Evolutionary conservation across 495 filamentous ascomycete species (phyloP).

Genomic region (Collariella sp.): DNA sequence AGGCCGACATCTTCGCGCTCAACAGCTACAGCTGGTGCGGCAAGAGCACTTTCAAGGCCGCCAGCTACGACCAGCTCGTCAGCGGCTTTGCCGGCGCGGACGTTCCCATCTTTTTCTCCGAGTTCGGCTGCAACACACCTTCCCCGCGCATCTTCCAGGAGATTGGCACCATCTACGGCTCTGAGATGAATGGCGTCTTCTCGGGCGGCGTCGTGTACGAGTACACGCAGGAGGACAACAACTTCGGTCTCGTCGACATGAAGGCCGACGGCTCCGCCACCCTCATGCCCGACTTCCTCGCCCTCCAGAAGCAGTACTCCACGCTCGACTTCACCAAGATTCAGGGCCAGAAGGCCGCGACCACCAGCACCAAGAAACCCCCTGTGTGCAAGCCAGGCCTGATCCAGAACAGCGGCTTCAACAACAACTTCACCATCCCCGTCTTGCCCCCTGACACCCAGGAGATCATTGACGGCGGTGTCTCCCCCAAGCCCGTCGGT

Average conservation of each 20-base stretch:
- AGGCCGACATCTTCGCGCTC: slow-evolving; percentile 80
- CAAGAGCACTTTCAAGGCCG: slow-evolving; percentile 56
- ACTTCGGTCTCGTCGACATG: slow-evolving; percentile 71
- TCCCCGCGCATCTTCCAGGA: slow-evolving; percentile 76
- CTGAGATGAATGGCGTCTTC: slow-evolving; percentile 68
- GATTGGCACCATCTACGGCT: slow-evolving; percentile 68
- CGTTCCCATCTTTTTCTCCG: slow-evolving; percentile 90
- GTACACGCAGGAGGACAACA: slow-evolving; percentile 61
- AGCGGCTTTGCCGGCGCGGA: slow-evolving; percentile 60
- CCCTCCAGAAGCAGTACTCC: slow-evolving; percentile 62
- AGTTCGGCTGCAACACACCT: slow-evolving; percentile 87
- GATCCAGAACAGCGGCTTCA: slow-evolving; percentile 56
- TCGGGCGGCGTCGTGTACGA: slow-evolving; percentile 88
- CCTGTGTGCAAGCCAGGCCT: slow-evolving; percentile 51
- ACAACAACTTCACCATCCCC: slow-evolving; percentile 69
- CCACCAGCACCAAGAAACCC: slow-evolving; percentile 44
- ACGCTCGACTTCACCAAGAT: slow-evolving; percentile 62
- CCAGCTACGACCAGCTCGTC: slow-evolving; percentile 65
- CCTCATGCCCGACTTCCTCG: slow-evolving; percentile 64
- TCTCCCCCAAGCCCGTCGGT: slow-evolving; percentile 33
- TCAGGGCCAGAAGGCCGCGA: slow-evolving; percentile 45
- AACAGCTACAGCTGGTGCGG: slow-evolving; percentile 98
- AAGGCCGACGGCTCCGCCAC: slow-evolving; percentile 55
- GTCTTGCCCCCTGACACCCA: slow-evolving; percentile 34
- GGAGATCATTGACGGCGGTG: slow-evolving; percentile 48